Base-by-base conservation (phyloP, 2,329 filamentous ascomycete species). In the Penicillium polonicum region DNA sequence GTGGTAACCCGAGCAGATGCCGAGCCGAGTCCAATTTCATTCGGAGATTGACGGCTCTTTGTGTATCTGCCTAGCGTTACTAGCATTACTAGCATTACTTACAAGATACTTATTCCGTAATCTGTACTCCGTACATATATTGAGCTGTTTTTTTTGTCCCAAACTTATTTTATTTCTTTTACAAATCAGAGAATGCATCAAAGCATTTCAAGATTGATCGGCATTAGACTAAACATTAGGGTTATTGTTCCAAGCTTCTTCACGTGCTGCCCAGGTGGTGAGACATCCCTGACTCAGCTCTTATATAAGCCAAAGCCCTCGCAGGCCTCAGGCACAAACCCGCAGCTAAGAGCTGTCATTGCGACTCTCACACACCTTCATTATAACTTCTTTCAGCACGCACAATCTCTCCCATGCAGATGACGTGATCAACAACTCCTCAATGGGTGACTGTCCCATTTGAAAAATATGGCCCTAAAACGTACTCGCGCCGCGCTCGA, bases 401-500 rank as follows among this genome's bases (percentile, higher is more conserved):
- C 9, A 33, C 17, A 21, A 9, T 46, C 21, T 36, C 9, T 41
- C 27, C 25, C 17, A 42, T 43, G 53, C 55, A 42, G 15, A 54
- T 58, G 55, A 54, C 44, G 45, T 58, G 55, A 44, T 17, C n/a
- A 55, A 27, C 7, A 7, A 19, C 12, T 36, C 25, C 27, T 27
- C 31, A 48, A 48, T 55, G 53, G 54, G 43, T 53, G 57, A 48
- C 6, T 44, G 21, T 44, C 41, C 41, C 45, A 51, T 39, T 27
- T 31, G 23, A 39, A 42, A 46, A 59, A 43, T 19, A 93, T 93
- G 89, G 85, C 89, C 65, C 83, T 78, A 76, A 97, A 94, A 85
- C 87, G 92, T 76, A 88, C 88, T 68, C 88, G 88, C 69, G 85
- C 85, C 66, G 83, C 85, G 66, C 95, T 90, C 75, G 92, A 96